Base-by-base conservation (phyloP, 352 stramenopile genomes). In the Globisporangium yorkense region DNA sequence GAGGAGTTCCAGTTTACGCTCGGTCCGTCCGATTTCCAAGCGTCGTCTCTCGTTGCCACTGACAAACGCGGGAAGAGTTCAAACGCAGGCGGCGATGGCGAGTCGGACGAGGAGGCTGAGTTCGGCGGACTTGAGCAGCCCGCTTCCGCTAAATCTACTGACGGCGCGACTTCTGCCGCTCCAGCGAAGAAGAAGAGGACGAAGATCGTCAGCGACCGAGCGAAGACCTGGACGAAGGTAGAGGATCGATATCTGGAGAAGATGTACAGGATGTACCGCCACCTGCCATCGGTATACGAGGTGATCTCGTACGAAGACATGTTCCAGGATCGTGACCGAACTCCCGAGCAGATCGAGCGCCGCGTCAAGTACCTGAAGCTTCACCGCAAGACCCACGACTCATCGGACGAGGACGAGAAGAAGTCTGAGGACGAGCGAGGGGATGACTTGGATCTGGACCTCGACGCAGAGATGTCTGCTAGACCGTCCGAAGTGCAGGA, bases 241-340 rank as follows among this genome's bases (percentile, higher is more conserved):
- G 84, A 94, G 61, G 84, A 94, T 60, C 76, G 80, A 8, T 89
- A 90, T 51, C 61, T 94, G 16, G 76, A 81, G 24, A 94, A 91
- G 51, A 75, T 89, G 35, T 94, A 79, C 59, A 67, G 73, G 48
- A 87, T 88, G 55, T 93, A 85, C 58, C 75, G 80, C 13, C 85
- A 95, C 56, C 65, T 95, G 33, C 83, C 83, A 20, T 92, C 80
- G 0, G 85, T 91, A 21, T 93, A 90, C 57, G 85, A 95, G 53
- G 84, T 93, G 27, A 87, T 95, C 62, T 92, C 83, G 57, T 93
- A 92, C 55, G 85, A 95, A 71, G 85, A 95, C 49, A 92, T 95
- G 83, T 93, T 95, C 49, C 85, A 95, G 62, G 85, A 95, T 41
- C 79, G 82, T 33, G 81, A 95, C 29, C 79, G 85, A 50, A 93